These are phyloP conservation scores for Triticum urartu DNA, from an alignment of 176 grass and related monocot genomes.

Conservation along the genomic window DNA sequence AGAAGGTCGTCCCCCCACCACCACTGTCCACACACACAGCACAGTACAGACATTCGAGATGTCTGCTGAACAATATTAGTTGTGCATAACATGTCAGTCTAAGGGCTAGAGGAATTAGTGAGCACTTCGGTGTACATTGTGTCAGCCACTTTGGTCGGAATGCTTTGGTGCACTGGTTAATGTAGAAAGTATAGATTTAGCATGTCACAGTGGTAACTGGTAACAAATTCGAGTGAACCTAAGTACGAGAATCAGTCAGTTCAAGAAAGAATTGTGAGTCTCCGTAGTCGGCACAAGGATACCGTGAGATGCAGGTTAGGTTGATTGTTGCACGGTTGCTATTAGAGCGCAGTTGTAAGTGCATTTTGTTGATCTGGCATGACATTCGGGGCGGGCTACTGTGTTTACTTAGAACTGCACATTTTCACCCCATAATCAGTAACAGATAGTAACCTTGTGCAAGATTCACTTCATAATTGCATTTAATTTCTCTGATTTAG, in stretches of 20 bases:
- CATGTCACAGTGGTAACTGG: background rate
- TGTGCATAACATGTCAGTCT: background rate
- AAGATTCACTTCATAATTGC: background rate
- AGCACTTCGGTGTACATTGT: background rate
- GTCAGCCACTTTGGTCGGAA: background rate
- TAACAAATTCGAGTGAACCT: background rate
- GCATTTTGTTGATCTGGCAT: background rate
- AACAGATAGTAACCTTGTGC: background rate
- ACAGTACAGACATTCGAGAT: background rate
- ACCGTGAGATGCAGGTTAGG: background rate
- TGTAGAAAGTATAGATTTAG: background rate
- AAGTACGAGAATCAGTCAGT: background rate
- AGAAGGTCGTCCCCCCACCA: constrained; percentile 38
- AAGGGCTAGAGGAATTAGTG: background rate
- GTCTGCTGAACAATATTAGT: background rate
- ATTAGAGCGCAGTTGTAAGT: background rate
- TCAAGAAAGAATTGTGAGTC: background rate
- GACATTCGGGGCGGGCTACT: background rate
- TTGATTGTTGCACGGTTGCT: background rate
- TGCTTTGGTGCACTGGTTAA: background rate
- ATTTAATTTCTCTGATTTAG: constrained; percentile 14
- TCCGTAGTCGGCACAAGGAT: background rate
- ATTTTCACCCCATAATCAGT: background rate
- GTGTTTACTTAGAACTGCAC: background rate
- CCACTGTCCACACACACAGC: too few relatives aligned